These are phyloP conservation scores for Zalaria obscura DNA, from an alignment of 2,329 filamentous ascomycete genomes.

Conservation along the genomic window DNA sequence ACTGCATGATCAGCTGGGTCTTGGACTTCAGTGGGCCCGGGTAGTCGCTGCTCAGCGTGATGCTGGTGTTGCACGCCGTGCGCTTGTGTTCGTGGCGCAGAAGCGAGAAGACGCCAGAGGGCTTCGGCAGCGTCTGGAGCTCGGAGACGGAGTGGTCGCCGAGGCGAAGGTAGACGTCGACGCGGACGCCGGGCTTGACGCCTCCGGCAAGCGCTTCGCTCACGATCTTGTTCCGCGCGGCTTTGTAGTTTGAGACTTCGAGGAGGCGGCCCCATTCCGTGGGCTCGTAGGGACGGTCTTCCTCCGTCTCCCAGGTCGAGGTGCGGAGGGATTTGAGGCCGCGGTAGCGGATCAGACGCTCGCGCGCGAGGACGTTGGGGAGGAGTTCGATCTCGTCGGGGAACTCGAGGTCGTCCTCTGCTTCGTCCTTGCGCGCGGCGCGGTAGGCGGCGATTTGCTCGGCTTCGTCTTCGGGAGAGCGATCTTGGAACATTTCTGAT, in stretches of 20 bases:
- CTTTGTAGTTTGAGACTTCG: constrained; percentile 79
- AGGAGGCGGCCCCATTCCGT: constrained; percentile 80
- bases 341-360: constrained; percentile 73
- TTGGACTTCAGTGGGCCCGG: constrained; percentile 73
- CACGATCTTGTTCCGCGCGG: constrained; percentile 59
- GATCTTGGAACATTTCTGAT: constrained; percentile 80
- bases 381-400: constrained; percentile 94
- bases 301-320: constrained; percentile 77
- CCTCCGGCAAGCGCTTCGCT: constrained; percentile 83
- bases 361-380: constrained; percentile 71
- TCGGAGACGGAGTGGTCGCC: constrained; percentile 30
- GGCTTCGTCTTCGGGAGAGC: constrained; percentile 68
- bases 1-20: constrained; percentile 82
- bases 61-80: constrained; percentile 75
- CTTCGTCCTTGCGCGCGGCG: constrained; percentile 62
- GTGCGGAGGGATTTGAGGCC: constrained; percentile 84
- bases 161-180: constrained; percentile 59
- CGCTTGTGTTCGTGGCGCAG: constrained; percentile 92
- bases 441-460: constrained; percentile 72
- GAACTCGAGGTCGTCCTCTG: constrained; percentile 83
- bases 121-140: constrained; percentile 41
- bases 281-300: constrained; percentile 76
- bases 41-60: constrained; percentile 70
- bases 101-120: constrained; percentile 69
- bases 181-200: constrained; percentile 68